Percentiles rank a stretch among this genome's conserved stretches.
These are phyloP conservation scores for Gnomoniopsis smithogilvyi DNA, from an alignment of 2,329 filamentous ascomycete species.

Conservation along the genomic window DNA sequence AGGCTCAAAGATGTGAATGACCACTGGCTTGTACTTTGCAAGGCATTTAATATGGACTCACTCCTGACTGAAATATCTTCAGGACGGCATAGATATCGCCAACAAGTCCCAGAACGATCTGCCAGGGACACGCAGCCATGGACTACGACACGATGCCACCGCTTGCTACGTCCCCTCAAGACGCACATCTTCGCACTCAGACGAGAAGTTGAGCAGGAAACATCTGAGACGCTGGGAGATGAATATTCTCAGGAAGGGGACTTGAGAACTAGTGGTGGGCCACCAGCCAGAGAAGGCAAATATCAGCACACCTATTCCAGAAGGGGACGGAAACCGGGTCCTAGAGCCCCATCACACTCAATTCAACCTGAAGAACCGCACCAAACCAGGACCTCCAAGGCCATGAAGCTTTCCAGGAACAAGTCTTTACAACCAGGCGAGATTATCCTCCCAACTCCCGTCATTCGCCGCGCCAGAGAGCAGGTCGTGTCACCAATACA, in stretches of 20 bases:
- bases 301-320: slow-evolving; percentile 19
- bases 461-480: slow-evolving; percentile 29
- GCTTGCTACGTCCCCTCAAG: slow-evolving; percentile 44
- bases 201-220: slow-evolving; percentile 27
- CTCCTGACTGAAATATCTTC: not conserved
- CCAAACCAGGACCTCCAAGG: not conserved
- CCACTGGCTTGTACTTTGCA: slow-evolving; percentile 7
- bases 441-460: slow-evolving; percentile 28
- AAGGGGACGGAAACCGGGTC: slow-evolving; percentile 9
- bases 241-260: not conserved
- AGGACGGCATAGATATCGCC: not conserved
- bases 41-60: slow-evolving; percentile 11
- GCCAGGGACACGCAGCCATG: slow-evolving; percentile 30
- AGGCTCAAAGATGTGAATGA: not conserved
- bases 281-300: not conserved
- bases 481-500: slow-evolving; percentile 26
- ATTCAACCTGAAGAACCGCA: not conserved
- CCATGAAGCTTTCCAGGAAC: not conserved
- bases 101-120: not conserved
- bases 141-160: slow-evolving; percentile 46
- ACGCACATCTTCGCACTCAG: slow-evolving; percentile 38
- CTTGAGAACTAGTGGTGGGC: not conserved
- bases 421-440: slow-evolving; percentile 20
- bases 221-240: not conserved
- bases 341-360: not conserved